Conservation (phyloP, 2,329 filamentous ascomycete species). For the Saccharata proteae region DNA sequence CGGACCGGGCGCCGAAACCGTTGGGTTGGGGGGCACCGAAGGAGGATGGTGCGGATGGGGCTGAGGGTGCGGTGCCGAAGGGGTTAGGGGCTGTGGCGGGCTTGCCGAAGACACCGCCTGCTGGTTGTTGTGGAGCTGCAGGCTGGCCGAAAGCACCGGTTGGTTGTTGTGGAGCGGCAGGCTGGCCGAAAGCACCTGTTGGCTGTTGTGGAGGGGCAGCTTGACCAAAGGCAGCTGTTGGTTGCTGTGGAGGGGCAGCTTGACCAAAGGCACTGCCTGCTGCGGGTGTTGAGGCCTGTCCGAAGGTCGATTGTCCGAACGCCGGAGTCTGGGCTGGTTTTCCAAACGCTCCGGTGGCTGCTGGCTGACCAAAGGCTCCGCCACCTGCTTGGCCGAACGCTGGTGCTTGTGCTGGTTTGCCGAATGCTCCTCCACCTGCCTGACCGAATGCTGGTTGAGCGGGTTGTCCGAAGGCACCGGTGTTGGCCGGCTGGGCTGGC, state of each 20-base stretch:
- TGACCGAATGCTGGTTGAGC: constrained; percentile 13
- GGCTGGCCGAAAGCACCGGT: constrained; percentile 16
- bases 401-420: constrained; percentile 15
- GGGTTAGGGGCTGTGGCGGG: constrained; percentile 9
- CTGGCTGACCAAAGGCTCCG: constrained; percentile 19
- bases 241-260: constrained; percentile 1
- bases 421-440: constrained; percentile 10
- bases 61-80: constrained; percentile 14
- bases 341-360: constrained; percentile 22
- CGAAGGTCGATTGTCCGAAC: constrained; percentile 10
- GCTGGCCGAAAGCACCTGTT: constrained; percentile 5
- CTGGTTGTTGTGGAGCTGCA: constrained; percentile 19
- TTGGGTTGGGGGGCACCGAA: constrained; percentile 7
- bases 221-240: constrained; percentile 12
- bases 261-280: constrained; percentile 16
- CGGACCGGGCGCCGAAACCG: constrained; percentile 11
- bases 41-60: constrained; percentile 3
- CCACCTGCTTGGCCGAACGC: constrained; percentile 22
- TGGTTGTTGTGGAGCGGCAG: constrained; percentile 1
- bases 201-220: constrained; percentile 16
- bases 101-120: constrained; percentile 10
- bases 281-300: constrained; percentile 13
- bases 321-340: background rate
- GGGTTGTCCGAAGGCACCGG: constrained; percentile 16
- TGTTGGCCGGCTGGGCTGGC: constrained; percentile 18